Conservation (phyloP, 768 basidiomycete genomes). For the Xanthoconium purpureum region DNA sequence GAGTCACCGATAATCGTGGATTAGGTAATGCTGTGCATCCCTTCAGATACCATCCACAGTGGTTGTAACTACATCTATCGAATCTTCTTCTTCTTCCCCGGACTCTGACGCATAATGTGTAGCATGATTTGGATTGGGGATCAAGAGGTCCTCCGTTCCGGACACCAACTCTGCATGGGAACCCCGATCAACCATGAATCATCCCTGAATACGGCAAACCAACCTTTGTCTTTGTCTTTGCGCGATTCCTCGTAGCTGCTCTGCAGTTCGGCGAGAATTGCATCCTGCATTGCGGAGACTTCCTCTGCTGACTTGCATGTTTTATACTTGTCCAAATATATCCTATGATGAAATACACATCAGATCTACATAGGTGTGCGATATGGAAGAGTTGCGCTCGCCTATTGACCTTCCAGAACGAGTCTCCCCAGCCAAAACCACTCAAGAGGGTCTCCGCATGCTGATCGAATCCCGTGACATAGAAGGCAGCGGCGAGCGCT, state of each 20-base stretch:
- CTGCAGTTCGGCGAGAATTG: constrained; percentile 68
- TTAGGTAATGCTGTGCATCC: constrained; percentile 9
- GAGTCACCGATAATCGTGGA: background rate
- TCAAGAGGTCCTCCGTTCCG: constrained; percentile 56
- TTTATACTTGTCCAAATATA: constrained; percentile 71
- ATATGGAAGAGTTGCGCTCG: constrained; percentile 21
- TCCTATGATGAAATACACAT: background rate
- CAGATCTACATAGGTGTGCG: background rate
- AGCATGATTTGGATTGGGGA: constrained; percentile 67
- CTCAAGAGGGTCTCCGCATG: constrained; percentile 77
- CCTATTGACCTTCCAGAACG: constrained; percentile 87
- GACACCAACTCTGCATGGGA: constrained; percentile 14
- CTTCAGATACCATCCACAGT: no score
- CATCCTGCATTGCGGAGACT: constrained; percentile 58
- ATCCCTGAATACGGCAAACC: constrained; percentile 4
- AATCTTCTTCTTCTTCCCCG: constrained; percentile 15
- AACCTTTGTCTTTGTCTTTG: constrained; percentile 43
- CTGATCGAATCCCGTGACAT: constrained; percentile 81
- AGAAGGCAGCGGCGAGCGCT: constrained; percentile 92
- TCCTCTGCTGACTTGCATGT: constrained; percentile 64
- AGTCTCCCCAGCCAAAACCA: constrained; percentile 88
- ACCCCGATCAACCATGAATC: background rate
- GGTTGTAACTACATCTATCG: no score
- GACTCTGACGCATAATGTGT: constrained; percentile 15
- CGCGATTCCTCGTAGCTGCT: constrained; percentile 57